Conservation (phyloP, 2,329 filamentous ascomycete genomes). For the Colletotrichum sp. region DNA sequence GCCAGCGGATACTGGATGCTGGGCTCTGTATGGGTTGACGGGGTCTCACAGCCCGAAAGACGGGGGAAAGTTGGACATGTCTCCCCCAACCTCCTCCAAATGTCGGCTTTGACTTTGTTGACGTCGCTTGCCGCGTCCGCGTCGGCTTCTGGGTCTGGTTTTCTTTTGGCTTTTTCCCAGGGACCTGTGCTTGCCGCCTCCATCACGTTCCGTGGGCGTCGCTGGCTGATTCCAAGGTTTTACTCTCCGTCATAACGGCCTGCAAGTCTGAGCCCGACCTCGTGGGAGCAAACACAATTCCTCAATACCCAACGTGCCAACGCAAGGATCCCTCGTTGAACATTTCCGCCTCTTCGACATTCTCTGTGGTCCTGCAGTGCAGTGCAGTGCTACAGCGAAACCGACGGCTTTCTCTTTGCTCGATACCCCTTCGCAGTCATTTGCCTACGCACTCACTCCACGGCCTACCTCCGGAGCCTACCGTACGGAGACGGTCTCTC, state of each 20-base stretch:
- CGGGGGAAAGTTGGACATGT: background rate
- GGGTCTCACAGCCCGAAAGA: background rate
- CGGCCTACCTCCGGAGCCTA: background rate
- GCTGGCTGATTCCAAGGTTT: background rate
- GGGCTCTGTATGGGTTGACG: background rate
- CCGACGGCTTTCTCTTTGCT: background rate
- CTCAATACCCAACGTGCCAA: background rate
- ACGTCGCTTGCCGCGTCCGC: background rate
- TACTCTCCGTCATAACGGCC: background rate
- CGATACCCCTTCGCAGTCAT: background rate
- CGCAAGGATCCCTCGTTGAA: background rate
- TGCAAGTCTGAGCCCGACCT: slow-evolving; percentile 11
- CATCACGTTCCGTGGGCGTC: background rate
- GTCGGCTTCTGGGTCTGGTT: background rate
- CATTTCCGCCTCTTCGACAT: background rate
- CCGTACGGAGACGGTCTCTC: background rate
- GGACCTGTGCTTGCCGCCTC: background rate
- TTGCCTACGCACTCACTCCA: background rate
- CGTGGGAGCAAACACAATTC: slow-evolving; percentile 7
- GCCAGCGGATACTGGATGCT: background rate
- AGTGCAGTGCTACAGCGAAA: background rate
- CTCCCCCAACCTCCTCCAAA: slow-evolving; percentile 9
- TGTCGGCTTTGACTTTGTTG: background rate
- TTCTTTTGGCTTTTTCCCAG: background rate
- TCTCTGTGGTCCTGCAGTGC: background rate